Base-by-base conservation (phyloP, 2,329 filamentous ascomycete genomes). In the Ascochyta rabiei region DNA sequence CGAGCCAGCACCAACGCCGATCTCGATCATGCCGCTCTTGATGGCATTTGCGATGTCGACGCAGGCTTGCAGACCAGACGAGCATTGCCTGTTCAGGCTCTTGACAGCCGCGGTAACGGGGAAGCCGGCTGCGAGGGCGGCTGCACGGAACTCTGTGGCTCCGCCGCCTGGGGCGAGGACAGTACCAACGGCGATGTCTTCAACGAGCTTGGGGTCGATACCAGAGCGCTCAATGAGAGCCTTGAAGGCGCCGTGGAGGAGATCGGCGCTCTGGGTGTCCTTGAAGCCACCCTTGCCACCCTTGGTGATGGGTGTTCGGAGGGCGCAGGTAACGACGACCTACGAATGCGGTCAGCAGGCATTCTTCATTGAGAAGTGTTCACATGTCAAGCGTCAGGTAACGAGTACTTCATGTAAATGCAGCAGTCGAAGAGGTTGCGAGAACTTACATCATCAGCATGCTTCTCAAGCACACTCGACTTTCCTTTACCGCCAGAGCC, bases 31-130 rank as follows among this genome's bases (percentile, higher is more conserved):
- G 69, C 93, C 95, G 5, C 86, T 75, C 71, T 86, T 86, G 79
- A 99, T 96, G 66, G 91, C 90, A 81, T 98, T 96, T 64, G 93
- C 93, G 71, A 98, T 89, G 75, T 98, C 93, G 56, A 95, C 89
- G 71, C 91, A 91, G 21, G 95, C 93, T 78, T 97, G 92, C 26
- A 98, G 84, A 48, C 95, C 93, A 34, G 89, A 93, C 13, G 90
- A 96, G 81, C 95, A 99, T 80, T 98, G 93, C 70, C 95, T 83
- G 84, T 98, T 99, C 75, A 97, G 79, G 54, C 87, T 87, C 79
- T 90, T 91, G 53, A 96, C 89, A n/a, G 92, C 89, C 5, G 92
- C 86, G 16, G 86, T 83, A 68, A 90, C 89, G 38, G 95, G 90
- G 81, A 98, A 96, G 40, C 95, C 95, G 44, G 95, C 95, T 6